Percentiles rank a stretch among this genome's conserved stretches.
These are phyloP conservation scores for Sarocladium strictum DNA, from an alignment of 2,329 filamentous ascomycete genomes.

Conservation along the genomic window DNA sequence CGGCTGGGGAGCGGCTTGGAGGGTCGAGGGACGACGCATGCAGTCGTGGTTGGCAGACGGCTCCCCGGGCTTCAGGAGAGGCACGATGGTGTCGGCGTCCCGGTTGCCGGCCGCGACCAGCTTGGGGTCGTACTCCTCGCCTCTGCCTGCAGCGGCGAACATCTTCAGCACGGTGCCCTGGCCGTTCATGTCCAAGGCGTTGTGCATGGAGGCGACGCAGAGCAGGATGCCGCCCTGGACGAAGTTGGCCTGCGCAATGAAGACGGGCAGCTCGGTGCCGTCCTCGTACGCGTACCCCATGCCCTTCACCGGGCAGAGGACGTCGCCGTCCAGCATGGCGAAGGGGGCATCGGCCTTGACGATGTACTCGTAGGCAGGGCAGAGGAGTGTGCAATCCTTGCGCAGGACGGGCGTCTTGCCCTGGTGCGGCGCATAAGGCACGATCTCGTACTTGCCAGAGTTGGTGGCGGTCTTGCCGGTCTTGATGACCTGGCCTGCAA, in stretches of 20 bases:
- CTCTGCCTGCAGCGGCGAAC: conserved; percentile 5
- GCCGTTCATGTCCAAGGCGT: conserved; percentile 8
- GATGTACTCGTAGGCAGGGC: conserved; percentile 7
- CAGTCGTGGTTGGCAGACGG: not conserved
- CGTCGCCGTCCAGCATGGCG: conserved; percentile 6
- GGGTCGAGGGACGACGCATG: not conserved
- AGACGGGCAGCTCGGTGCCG: not conserved
- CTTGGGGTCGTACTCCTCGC: not conserved
- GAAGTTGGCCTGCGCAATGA: conserved; percentile 9
- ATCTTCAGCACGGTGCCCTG: conserved; percentile 7
- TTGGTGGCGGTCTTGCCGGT: conserved; percentile 3
- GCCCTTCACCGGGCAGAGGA: conserved; percentile 4
- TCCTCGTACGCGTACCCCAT: not conserved
- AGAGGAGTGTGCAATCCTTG: conserved; percentile 8
- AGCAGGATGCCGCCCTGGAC: conserved; percentile 1
- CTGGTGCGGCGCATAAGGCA: conserved; percentile 4
- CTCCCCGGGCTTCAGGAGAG: not conserved
- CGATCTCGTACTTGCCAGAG: conserved; percentile 9
- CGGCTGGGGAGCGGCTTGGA: not conserved
- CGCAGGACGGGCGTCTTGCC: conserved; percentile 2
- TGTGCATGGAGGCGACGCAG: conserved; percentile 6
- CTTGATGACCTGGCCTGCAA: conserved; percentile 8
- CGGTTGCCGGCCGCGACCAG: not conserved
- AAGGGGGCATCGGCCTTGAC: conserved; percentile 6
- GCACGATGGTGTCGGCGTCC: conserved; percentile 4